These are phyloP conservation scores for Acacia acuminata DNA, from an alignment of 306 rosid genomes.

Conservation along the genomic window DNA sequence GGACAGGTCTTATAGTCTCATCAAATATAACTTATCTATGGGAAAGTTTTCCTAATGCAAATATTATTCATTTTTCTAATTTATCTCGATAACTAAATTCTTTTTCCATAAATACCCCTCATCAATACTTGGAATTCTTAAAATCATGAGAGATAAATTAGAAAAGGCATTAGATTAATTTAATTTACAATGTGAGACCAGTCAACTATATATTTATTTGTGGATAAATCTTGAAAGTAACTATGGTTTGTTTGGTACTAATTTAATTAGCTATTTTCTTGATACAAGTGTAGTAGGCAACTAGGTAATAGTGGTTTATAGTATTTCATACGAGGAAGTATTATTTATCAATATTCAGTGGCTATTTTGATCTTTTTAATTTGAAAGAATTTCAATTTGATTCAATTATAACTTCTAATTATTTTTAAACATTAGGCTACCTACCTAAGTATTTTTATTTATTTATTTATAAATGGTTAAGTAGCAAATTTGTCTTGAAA, in stretches of 20 bases:
- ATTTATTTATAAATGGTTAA: too few relatives aligned
- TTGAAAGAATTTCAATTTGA: background rate
- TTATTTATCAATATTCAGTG: background rate
- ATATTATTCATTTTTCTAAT: too few relatives aligned
- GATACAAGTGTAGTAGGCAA: background rate
- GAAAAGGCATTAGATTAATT: background rate
- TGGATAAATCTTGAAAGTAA: background rate
- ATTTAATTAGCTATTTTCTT: background rate
- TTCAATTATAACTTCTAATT: background rate
- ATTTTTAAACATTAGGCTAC: background rate
- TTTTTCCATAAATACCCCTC: background rate
- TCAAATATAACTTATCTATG: too few relatives aligned
- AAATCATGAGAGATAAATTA: background rate
- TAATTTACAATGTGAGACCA: background rate
- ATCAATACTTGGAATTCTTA: background rate
- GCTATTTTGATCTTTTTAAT: background rate
- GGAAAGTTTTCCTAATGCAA: background rate
- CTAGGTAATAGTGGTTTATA: background rate
- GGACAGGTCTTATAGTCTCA: background rate
- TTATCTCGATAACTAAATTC: too few relatives aligned
- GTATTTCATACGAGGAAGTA: background rate
- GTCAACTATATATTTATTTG: background rate
- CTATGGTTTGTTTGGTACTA: background rate
- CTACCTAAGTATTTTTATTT: too few relatives aligned
- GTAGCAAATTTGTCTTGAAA: too few relatives aligned